Conservation (phyloP, 2,329 filamentous ascomycete species). For the Scytalidium sp. region DNA sequence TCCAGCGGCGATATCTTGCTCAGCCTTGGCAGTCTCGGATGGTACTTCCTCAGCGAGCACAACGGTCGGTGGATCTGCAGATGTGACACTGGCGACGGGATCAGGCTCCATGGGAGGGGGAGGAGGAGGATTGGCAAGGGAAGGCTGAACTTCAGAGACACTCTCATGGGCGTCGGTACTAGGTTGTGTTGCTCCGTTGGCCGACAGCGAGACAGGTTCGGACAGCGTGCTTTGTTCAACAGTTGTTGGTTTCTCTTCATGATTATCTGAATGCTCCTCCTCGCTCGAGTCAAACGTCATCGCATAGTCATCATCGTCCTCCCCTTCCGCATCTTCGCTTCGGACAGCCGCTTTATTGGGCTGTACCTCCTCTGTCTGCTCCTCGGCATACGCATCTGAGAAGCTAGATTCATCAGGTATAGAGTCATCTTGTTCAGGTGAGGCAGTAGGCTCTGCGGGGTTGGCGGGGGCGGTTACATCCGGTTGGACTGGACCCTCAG, state of each 20-base stretch:
- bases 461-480: conserved; percentile 13
- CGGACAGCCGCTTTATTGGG: conserved; percentile 11
- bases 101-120: conserved; percentile 5
- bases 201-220: conserved; percentile 20
- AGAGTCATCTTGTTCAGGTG: conserved; percentile 12
- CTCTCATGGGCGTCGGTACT: conserved; percentile 11
- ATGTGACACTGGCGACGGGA: conserved; percentile 6
- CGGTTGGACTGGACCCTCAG: conserved; percentile 13
- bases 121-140: conserved; percentile 16
- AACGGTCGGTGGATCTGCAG: conserved; percentile 13
- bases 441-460: conserved; percentile 5
- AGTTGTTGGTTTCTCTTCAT: conserved; percentile 26
- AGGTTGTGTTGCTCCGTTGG: conserved; percentile 13
- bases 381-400: conserved; percentile 28
- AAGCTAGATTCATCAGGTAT: conserved; percentile 26
- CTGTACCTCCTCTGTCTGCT: conserved; percentile 20
- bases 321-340: conserved; percentile 14
- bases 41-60: conserved; percentile 13
- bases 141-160: conserved; percentile 14
- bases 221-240: conserved; percentile 22
- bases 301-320: conserved; percentile 32
- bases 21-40: conserved; percentile 14
- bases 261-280: conserved; percentile 28
- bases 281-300: conserved; percentile 33
- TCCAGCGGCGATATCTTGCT: conserved; percentile 24